Evolutionary conservation across 2,329 filamentous ascomycete species (phyloP).

Genomic region (Lachnellula cervina): DNA sequence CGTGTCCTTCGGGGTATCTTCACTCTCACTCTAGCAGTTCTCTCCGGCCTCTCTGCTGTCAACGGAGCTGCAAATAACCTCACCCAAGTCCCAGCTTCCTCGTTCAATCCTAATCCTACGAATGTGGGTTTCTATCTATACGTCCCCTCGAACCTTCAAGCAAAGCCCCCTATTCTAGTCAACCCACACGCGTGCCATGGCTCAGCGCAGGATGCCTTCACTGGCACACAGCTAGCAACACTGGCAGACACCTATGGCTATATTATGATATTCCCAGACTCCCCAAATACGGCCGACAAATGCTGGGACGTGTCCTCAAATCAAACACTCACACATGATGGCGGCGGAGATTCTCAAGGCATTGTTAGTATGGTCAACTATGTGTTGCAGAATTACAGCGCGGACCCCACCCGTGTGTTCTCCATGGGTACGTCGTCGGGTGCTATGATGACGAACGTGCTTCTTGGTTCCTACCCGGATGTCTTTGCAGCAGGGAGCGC

Average conservation of each 20-base stretch:
- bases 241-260: conserved; percentile 51
- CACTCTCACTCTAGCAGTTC: neutral
- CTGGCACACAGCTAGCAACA: conserved; percentile 41
- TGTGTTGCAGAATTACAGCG: conserved; percentile 45
- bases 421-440: conserved; percentile 46
- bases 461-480: conserved; percentile 44
- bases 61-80: conserved; percentile 13
- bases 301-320: conserved; percentile 57
- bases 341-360: conserved; percentile 49
- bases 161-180: conserved; percentile 20
- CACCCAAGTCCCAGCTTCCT: conserved; percentile 30
- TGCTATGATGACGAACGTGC: conserved; percentile 49
- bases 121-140: conserved; percentile 30
- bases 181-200: conserved; percentile 32
- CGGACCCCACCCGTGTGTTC: conserved; percentile 47
- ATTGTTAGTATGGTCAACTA: conserved; percentile 57
- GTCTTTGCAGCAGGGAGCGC: conserved; percentile 41
- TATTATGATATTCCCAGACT: conserved; percentile 55
- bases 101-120: conserved; percentile 40
- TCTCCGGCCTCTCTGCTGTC: conserved; percentile 1
- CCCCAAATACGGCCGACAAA: conserved; percentile 40
- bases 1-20: neutral
- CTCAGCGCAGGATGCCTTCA: conserved; percentile 31
- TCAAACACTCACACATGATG: conserved; percentile 48
- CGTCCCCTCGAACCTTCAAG: conserved; percentile 12